Conservation (phyloP, 805 yeast genomes). For the Metschnikowia peoriensis region DNA sequence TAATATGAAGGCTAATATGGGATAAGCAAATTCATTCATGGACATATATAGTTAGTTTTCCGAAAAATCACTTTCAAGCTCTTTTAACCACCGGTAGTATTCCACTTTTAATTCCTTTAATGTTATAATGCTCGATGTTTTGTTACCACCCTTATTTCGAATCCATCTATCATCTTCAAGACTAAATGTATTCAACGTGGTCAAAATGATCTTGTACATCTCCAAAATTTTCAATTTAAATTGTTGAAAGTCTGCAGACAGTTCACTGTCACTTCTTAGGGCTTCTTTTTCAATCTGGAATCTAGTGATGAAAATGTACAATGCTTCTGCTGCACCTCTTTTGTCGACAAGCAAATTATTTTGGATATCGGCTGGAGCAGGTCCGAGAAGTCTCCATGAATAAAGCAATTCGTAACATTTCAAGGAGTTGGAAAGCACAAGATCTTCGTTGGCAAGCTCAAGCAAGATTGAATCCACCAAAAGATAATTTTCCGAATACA, state of each 20-base stretch:
- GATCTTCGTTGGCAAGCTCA: slow-evolving; percentile 32
- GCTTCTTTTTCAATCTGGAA: slow-evolving; percentile 28
- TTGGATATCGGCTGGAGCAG: background rate
- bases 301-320: slow-evolving; percentile 36
- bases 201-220: slow-evolving; percentile 40
- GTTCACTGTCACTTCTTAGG: slow-evolving; percentile 15
- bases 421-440: slow-evolving; percentile 28
- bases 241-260: slow-evolving; percentile 27
- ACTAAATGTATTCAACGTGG: slow-evolving; percentile 35
- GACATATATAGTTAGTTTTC: background rate
- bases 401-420: slow-evolving; percentile 38
- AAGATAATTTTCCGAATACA: slow-evolving; percentile 26
- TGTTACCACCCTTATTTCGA: slow-evolving; percentile 19
- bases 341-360: slow-evolving; percentile 22
- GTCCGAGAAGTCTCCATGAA: slow-evolving; percentile 37
- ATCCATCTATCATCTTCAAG: slow-evolving; percentile 40
- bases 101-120: slow-evolving; percentile 32
- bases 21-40: slow-evolving; percentile 18
- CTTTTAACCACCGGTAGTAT: slow-evolving; percentile 35
- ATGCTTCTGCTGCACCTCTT: slow-evolving; percentile 45
- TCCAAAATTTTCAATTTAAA: slow-evolving; percentile 40
- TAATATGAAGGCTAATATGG: slow-evolving; percentile 57
- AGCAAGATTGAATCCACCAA: slow-evolving; percentile 34
- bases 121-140: slow-evolving; percentile 21
- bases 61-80: slow-evolving; percentile 27